Conservation (phyloP, 148 eudicot genomes). For the Chenopodium berlandieri region DNA sequence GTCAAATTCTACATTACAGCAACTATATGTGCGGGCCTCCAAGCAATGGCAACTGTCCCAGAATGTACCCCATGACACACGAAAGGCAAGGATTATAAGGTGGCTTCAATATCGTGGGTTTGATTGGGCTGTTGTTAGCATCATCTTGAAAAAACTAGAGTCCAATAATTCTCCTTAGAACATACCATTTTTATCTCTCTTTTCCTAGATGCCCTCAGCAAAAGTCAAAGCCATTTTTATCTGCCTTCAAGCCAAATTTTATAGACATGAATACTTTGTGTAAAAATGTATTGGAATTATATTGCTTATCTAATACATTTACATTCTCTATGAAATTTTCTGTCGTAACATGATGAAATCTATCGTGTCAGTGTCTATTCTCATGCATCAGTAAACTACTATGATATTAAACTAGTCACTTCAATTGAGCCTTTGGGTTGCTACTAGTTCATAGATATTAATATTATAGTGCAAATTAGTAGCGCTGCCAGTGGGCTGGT, state of each 20-base stretch:
- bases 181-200: conserved; percentile 24
- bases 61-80: conserved; percentile 49
- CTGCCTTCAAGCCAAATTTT: background rate
- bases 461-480: background rate
- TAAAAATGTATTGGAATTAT: background rate
- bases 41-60: conserved; percentile 73
- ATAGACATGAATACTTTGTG: background rate
- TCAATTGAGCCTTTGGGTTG: background rate
- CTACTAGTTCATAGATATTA: background rate
- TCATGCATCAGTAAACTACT: background rate
- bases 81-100: conserved; percentile 67
- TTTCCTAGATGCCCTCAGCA: conserved; percentile 7
- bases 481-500: background rate
- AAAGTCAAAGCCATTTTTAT: background rate
- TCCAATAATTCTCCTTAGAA: conserved; percentile 40
- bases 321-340: background rate
- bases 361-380: background rate
- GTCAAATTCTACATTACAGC: conserved; percentile 54
- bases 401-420: background rate
- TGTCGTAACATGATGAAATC: too few relatives aligned
- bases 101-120: conserved; percentile 99
- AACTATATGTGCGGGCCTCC: conserved; percentile 57
- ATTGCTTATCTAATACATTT: background rate
- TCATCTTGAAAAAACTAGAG: conserved; percentile 69
- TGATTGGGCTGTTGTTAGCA: conserved; percentile 57